A percentile compares a stretch with the other conserved stretches of the same genome.
Conservation (phyloP, 345 rosid genomes). For the Salix purpurea region DNA sequence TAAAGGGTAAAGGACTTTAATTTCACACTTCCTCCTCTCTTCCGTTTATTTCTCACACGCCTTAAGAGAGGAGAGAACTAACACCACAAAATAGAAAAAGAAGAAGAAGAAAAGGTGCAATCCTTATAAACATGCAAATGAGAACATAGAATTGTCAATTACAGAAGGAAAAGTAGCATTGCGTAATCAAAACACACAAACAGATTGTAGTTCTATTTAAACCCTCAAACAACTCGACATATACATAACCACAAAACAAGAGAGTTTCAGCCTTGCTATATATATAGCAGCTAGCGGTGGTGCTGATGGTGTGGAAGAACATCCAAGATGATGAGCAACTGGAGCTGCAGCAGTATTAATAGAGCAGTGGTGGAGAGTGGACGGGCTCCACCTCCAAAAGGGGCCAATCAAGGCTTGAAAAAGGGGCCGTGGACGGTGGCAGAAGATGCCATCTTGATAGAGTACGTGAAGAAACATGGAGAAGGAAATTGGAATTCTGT, state of each 20-base stretch:
- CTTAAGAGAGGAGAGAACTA: conserved; percentile 33
- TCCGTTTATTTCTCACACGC: conserved; percentile 3
- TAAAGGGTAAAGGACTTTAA: not conserved
- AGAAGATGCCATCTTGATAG: conserved; percentile 70
- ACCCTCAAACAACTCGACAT: not conserved
- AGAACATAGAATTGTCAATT: not conserved
- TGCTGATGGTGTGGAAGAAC: not conserved
- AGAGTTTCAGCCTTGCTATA: not conserved
- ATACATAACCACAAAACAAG: not conserved
- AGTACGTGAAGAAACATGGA: conserved; percentile 64
- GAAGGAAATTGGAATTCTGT: conserved; percentile 89
- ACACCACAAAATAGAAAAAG: not conserved
- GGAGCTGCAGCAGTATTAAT: not conserved
- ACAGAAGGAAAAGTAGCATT: not conserved
- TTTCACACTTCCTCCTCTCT: not conserved
- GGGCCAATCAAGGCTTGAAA: conserved; percentile 38
- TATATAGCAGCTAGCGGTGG: not conserved
- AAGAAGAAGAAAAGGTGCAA: not conserved
- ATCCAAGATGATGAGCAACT: conserved; percentile 25
- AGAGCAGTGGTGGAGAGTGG: conserved; percentile 4
- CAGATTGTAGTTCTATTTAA: conserved; percentile 10
- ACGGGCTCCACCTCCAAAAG: not conserved
- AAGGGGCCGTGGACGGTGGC: conserved; percentile 84
- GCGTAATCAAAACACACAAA: not conserved
- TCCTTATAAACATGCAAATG: not conserved